A percentile compares a stretch with the other conserved stretches of the same genome.
phyloP scores from a whole-genome alignment of 2,329 filamentous ascomycete species.

The Claviceps sp. region DNA sequence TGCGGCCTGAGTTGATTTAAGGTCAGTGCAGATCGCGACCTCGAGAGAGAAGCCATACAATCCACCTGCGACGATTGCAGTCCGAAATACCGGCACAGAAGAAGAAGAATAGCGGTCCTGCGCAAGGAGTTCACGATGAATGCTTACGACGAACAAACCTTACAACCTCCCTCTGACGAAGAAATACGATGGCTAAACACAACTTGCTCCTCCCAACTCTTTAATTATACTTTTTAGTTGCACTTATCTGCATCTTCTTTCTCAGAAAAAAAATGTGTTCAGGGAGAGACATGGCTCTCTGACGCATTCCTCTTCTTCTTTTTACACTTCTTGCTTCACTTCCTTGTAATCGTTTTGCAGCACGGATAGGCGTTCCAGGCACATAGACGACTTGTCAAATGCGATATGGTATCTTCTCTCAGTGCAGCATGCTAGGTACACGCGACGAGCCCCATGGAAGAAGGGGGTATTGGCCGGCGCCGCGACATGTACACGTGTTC shows the following conservation, averaged over 20 bases:
- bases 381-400: not conserved
- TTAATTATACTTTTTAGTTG: not conserved
- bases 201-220: not conserved
- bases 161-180: not conserved
- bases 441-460: too few species aligned
- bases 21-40: too few species aligned
- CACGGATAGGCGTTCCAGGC: slow-evolving; percentile 3
- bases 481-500: too few species aligned
- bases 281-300: too few species aligned
- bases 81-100: not conserved
- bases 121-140: not conserved
- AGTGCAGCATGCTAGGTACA: too few species aligned
- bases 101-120: not conserved
- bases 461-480: too few species aligned
- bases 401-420: too few species aligned
- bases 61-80: not conserved
- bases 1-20: too few species aligned
- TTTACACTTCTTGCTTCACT: not conserved
- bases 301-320: not conserved
- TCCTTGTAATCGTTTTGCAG: not conserved
- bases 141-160: not conserved
- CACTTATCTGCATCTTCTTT: not conserved
- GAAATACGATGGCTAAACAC: slow-evolving; percentile 3
- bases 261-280: not conserved
- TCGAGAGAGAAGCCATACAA: too few species aligned